Evolutionary conservation across 2,329 filamentous ascomycete species (phyloP).

Genomic region (Talaromyces funiculosus): DNA sequence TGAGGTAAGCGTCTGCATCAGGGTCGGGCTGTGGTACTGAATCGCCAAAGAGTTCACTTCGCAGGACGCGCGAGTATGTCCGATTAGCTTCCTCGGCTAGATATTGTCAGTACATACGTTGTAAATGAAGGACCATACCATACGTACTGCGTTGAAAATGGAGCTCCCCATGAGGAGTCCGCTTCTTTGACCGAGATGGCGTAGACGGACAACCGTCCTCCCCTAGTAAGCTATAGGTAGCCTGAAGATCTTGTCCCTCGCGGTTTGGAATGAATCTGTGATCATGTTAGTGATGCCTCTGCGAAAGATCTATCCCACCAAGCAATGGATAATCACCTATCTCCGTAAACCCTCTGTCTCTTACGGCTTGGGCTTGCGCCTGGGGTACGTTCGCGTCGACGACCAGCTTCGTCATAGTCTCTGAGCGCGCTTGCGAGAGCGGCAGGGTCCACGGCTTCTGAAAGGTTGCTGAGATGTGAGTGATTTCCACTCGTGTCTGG

Average conservation of each 20-base stretch:
- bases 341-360: conserved; percentile 61
- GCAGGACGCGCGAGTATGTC: conserved; percentile 80
- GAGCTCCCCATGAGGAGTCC: conserved; percentile 80
- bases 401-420: conserved; percentile 56
- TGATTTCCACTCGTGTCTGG: conserved; percentile 24
- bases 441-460: conserved; percentile 54
- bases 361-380: conserved; percentile 63
- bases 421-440: conserved; percentile 57
- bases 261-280: conserved; percentile 89
- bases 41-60: conserved; percentile 86
- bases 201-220: conserved; percentile 92
- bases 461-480: conserved; percentile 26
- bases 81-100: conserved; percentile 87
- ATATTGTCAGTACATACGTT: neutral
- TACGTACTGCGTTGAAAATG: conserved; percentile 85
- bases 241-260: conserved; percentile 85
- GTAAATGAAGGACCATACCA: conserved; percentile 7
- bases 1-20: conserved; percentile 49
- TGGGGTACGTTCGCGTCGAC: conserved; percentile 56
- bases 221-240: conserved; percentile 85
- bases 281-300: neutral
- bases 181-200: conserved; percentile 76
- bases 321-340: conserved; percentile 45
- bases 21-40: conserved; percentile 77
- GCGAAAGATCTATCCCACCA: neutral